Conservation (phyloP, 2,329 filamentous ascomycete species). For the Helotiales sp. region DNA sequence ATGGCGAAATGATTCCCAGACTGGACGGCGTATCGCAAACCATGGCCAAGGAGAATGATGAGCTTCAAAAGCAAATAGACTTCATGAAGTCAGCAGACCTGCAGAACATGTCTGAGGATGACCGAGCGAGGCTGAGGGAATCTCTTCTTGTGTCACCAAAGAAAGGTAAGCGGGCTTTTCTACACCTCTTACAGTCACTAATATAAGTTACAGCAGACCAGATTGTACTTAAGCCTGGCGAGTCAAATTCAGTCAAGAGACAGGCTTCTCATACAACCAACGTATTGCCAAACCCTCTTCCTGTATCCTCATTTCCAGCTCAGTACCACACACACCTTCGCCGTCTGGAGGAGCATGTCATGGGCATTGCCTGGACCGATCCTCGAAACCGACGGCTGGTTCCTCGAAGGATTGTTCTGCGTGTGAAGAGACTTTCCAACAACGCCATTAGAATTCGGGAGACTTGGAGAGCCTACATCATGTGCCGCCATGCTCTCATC, state of each 20-base stretch:
- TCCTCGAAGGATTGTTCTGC: neutral
- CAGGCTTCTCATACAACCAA: neutral
- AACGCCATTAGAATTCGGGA: conserved; percentile 19
- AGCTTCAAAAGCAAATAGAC: conserved; percentile 12
- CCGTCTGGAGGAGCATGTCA: neutral
- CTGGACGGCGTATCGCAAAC: too few species aligned
- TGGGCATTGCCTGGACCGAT: too few species aligned
- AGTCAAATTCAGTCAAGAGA: neutral
- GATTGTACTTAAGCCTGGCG: neutral
- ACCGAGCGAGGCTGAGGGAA: conserved; percentile 11
- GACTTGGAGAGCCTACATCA: conserved; percentile 50
- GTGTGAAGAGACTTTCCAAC: neutral
- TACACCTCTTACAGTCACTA: neutral
- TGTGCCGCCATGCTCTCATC: conserved; percentile 46
- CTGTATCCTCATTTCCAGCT: neutral
- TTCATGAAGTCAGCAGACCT: conserved; percentile 8
- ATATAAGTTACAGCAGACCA: neutral
- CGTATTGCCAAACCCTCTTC: neutral
- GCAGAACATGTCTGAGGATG: conserved; percentile 13
- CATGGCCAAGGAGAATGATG: neutral
- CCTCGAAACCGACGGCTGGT: too few species aligned
- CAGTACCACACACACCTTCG: neutral
- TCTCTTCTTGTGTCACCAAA: neutral
- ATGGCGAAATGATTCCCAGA: too few species aligned
- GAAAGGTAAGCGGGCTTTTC: conserved; percentile 1